Evolutionary conservation across 345 rosid genomes (phyloP).

Genomic region (Crucihimalaya himalaica): DNA sequence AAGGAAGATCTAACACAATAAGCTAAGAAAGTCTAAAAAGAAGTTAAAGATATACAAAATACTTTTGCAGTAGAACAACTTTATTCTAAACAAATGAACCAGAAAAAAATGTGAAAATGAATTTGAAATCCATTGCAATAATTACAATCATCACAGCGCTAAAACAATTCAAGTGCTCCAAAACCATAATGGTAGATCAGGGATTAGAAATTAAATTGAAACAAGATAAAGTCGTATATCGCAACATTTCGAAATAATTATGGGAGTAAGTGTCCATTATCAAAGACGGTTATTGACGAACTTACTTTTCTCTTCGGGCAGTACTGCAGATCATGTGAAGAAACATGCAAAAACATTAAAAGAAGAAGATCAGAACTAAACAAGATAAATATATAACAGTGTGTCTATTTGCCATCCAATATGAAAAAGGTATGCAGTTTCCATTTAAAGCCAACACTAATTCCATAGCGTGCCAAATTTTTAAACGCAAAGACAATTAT

Average conservation of each 20-base stretch:
- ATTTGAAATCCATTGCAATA: neutral
- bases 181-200: constrained; percentile 24
- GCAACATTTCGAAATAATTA: constrained; percentile 8
- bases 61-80: constrained; percentile 1
- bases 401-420: neutral
- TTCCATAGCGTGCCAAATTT: neutral
- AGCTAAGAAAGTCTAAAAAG: neutral
- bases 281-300: constrained; percentile 23
- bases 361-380: constrained; percentile 34
- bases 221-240: neutral
- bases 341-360: constrained; percentile 48
- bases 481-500: neutral
- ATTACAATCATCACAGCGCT: constrained; percentile 5
- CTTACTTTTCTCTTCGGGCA: constrained; percentile 95
- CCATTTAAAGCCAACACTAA: neutral
- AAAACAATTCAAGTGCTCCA: neutral
- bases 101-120: neutral
- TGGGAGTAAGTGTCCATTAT: constrained; percentile 20
- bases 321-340: constrained; percentile 58
- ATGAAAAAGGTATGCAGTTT: constrained; percentile 12
- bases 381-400: neutral
- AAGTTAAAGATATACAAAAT: constrained; percentile 9
- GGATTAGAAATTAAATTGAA: neutral
- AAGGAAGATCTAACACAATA: constrained; percentile 4
- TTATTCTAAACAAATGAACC: neutral